Conservation (phyloP, 2,329 filamentous ascomycete species). For the Plenodomus tracheiphilus region DNA sequence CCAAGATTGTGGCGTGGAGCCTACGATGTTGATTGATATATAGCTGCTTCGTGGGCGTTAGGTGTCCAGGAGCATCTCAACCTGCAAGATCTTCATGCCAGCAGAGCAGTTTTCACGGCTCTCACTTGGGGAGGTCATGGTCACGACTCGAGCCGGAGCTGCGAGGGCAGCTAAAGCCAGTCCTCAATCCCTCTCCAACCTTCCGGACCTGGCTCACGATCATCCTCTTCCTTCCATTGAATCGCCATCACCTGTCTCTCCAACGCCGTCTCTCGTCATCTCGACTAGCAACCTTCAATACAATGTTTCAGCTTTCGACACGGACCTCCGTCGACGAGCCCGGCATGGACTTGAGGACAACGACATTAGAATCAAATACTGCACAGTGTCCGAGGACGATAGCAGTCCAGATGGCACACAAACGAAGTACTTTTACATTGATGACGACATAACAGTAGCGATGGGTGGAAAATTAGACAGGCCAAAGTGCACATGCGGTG, state of each 20-base stretch:
- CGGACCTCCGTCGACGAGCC: slow-evolving; percentile 34
- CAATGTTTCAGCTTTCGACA: slow-evolving; percentile 37
- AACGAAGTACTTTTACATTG: slow-evolving; percentile 40
- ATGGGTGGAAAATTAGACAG: slow-evolving; percentile 30
- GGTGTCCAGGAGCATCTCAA: slow-evolving; percentile 14
- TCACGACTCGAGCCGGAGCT: slow-evolving; percentile 42
- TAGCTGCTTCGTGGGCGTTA: slow-evolving; percentile 23
- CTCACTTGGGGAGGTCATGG: slow-evolving; percentile 42
- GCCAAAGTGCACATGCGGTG: slow-evolving; percentile 42
- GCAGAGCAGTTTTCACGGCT: slow-evolving; percentile 43
- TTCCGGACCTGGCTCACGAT: slow-evolving; percentile 20
- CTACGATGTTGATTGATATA: slow-evolving; percentile 32
- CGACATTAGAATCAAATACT: slow-evolving; percentile 43
- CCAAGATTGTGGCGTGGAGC: slow-evolving; percentile 35
- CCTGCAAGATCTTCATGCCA: slow-evolving; percentile 36
- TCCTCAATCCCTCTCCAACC: slow-evolving; percentile 12
- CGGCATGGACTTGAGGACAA: slow-evolving; percentile 39
- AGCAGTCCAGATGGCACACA: slow-evolving; percentile 16
- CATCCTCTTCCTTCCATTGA: slow-evolving; percentile 28
- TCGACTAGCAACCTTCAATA: slow-evolving; percentile 40
- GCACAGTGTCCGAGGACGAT: slow-evolving; percentile 27
- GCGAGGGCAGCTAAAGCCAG: slow-evolving; percentile 31
- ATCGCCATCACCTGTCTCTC: slow-evolving; percentile 22
- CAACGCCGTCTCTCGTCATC: slow-evolving; percentile 38
- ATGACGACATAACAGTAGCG: slow-evolving; percentile 41